phyloP scores from a whole-genome alignment of 306 rosid genomes.

The Ammopiptanthus mongolicus region DNA sequence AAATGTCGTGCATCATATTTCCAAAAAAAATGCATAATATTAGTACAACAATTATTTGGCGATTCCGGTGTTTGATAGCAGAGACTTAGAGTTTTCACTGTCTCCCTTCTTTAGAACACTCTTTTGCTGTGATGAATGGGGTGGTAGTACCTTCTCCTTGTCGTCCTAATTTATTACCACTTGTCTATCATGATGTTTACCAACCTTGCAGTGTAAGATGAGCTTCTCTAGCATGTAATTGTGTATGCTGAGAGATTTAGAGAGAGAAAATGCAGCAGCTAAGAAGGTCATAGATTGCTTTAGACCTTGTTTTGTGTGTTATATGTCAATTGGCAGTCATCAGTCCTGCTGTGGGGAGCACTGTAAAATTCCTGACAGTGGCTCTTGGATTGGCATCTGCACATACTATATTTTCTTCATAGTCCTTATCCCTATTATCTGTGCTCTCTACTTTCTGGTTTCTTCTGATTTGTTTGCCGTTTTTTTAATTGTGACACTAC shows the following conservation, averaged over 20 bases:
- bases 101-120: not conserved
- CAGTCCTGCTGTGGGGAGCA: constrained; percentile 17
- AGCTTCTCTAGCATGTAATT: constrained; percentile 22
- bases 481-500: not conserved
- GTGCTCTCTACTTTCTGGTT: not conserved
- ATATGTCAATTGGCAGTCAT: constrained; percentile 12
- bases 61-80: not conserved
- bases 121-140: constrained; percentile 19
- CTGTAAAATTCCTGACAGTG: not conserved
- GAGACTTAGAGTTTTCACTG: not conserved
- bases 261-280: constrained; percentile 18
- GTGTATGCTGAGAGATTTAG: constrained; percentile 27
- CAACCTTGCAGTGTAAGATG: constrained; percentile 10
- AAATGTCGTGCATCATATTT: constrained; percentile 3
- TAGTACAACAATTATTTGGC: constrained; percentile 12
- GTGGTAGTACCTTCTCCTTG: not conserved
- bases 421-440: not conserved
- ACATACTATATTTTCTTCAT: not conserved
- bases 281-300: constrained; percentile 20
- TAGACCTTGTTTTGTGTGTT: constrained; percentile 18
- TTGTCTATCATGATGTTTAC: constrained; percentile 15
- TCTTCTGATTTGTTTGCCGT: not conserved
- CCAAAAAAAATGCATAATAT: not conserved
- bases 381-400: constrained; percentile 16
- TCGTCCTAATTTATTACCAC: not conserved